Base-by-base conservation (phyloP, 306 rosid species). In the Ceratonia siliqua region DNA sequence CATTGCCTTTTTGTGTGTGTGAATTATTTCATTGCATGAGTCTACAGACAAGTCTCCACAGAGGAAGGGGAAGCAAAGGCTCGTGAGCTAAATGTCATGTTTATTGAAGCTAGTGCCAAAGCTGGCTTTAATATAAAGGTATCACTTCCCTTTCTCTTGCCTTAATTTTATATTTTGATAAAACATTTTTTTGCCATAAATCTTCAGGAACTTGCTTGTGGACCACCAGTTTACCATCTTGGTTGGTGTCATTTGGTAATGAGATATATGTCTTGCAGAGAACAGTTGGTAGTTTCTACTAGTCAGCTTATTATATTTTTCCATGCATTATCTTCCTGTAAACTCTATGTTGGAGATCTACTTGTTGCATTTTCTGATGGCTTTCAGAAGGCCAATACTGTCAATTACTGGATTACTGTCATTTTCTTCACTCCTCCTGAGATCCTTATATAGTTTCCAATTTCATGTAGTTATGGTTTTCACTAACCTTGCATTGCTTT, bases 61-160 rank as follows among this genome's bases (percentile, higher is more conserved):
- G 84, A 83, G 79, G 87, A 83, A 83, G 84, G 79, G 56, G 84
- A 83, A 79, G 84, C 87, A 4, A 79, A 79, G 59, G 76, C 87
- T 27, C 87, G 76, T 27, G 87, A 83, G 43, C 64, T 79, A 12
- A 83, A 83, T 10, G 82, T 66, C 69, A 75, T 83, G 84, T 83
- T 79, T 59, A 71, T 79, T 72, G 84, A 76, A 83, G 80, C 87
- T 49, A 83, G 87, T 46, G 77, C 84, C 59, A 83, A 83, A 58
- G 82, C 79, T 57, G 82, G 82, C 14, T 79, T 79, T 66, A 83
- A 79, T 54, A 83, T 83, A 39, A 76, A 83, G 79, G 87, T 79
- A 79, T 41, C 20, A 36, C 43, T 38, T 28, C 35, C 33, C 28
- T 30, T 55, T 20, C 32, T 24, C 64, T 39, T 35, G 27, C 56